Evolutionary conservation across 2,329 filamentous ascomycete genomes (phyloP).

Genomic region (Dactylonectria macrodidyma): DNA sequence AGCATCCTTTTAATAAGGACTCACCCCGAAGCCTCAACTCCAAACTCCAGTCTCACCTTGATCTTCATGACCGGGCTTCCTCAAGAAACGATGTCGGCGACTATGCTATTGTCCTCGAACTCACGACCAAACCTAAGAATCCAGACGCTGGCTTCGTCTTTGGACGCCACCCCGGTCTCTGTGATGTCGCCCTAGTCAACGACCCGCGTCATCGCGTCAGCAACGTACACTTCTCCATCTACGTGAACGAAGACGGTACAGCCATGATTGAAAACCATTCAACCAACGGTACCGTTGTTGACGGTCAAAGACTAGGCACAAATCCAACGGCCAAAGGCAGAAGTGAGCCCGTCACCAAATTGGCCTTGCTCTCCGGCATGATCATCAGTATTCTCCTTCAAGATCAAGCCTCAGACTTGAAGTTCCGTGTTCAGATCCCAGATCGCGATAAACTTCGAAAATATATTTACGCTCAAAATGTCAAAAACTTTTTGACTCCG

Average conservation of each 20-base stretch:
- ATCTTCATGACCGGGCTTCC: no score
- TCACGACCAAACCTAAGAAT: conserved; percentile 81
- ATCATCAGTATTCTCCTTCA: conserved; percentile 77
- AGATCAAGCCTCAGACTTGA: conserved; percentile 71
- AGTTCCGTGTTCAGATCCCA: conserved; percentile 88
- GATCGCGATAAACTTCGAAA: no score
- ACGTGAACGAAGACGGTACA: conserved; percentile 84
- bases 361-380: conserved; percentile 80
- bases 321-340: conserved; percentile 54
- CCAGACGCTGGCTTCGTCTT: conserved; percentile 85
- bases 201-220: conserved; percentile 83
- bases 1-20: no score
- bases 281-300: conserved; percentile 95
- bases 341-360: conserved; percentile 53
- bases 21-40: no score
- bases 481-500: conserved; percentile 73
- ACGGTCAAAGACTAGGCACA: conserved; percentile 79
- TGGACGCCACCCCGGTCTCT: conserved; percentile 80
- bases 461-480: conserved; percentile 78
- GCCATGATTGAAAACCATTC: conserved; percentile 95
- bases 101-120: conserved; percentile 83
- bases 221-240: conserved; percentile 95
- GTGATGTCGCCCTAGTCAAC: conserved; percentile 79
- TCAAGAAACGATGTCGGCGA: conserved; percentile 52
- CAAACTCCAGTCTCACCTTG: no score